Evolutionary conservation across 768 basidiomycete species (phyloP).

Genomic region (Gelatoporia subvermispora): DNA sequence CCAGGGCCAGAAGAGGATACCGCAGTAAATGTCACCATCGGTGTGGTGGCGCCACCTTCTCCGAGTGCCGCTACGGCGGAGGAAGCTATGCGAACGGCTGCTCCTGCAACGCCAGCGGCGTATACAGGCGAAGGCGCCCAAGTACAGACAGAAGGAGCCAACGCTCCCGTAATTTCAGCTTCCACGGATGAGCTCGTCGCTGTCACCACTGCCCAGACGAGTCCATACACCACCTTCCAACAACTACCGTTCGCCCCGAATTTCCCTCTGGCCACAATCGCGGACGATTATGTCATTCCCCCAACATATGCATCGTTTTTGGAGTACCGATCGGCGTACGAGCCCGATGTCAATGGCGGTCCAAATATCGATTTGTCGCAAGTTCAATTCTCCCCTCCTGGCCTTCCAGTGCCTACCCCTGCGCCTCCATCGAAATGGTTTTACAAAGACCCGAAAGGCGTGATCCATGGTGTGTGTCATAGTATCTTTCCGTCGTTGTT

Average conservation of each 20-base stretch:
- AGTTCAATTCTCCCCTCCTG: conserved; percentile 75
- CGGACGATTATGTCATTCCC: conserved; percentile 88
- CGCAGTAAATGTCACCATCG: conserved; percentile 56
- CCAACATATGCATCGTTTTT: conserved; percentile 83
- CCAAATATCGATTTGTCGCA: conserved; percentile 45
- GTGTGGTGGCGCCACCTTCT: conserved; percentile 46
- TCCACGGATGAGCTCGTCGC: conserved; percentile 64
- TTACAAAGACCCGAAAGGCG: conserved; percentile 78
- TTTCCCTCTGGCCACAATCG: conserved; percentile 84
- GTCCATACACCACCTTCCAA: conserved; percentile 89
- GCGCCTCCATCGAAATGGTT: conserved; percentile 72
- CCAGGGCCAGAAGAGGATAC: conserved; percentile 35
- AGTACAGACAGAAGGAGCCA: conserved; percentile 26
- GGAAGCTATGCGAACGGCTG: conserved; percentile 30
- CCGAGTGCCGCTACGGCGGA: conserved; percentile 30
- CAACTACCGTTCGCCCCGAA: conserved; percentile 81
- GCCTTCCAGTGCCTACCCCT: conserved; percentile 66
- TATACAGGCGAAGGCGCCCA: conserved; percentile 20
- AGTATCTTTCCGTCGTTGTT: neutral
- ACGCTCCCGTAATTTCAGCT: conserved; percentile 17
- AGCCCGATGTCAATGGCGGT: conserved; percentile 46
- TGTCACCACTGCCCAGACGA: conserved; percentile 65
- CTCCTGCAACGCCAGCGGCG: conserved; percentile 19
- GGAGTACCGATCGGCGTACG: conserved; percentile 59
- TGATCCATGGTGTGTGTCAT: conserved; percentile 61